Evolutionary conservation across 257 asterid genomes (phyloP).

Genomic region (Solanum phureja): DNA sequence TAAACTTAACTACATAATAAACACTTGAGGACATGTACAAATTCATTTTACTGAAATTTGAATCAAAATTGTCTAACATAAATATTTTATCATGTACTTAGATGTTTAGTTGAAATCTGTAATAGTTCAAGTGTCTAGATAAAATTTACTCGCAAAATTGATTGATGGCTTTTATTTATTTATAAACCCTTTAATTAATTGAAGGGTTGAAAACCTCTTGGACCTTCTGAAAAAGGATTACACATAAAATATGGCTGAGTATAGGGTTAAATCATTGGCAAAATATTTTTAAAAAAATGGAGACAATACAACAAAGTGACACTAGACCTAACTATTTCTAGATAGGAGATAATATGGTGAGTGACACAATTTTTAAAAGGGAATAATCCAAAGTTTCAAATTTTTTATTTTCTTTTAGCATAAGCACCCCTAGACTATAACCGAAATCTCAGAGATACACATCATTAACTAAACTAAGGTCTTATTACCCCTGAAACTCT

Average conservation of each 20-base stretch:
- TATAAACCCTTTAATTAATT: background rate
- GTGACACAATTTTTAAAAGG: background rate
- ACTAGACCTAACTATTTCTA: background rate
- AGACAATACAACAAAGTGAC: background rate
- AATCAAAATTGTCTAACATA: background rate
- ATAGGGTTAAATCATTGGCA: background rate
- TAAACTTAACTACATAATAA: background rate
- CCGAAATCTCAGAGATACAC: no score
- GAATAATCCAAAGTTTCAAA: background rate
- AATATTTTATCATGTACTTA: background rate
- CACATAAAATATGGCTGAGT: background rate
- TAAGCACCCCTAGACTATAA: no score
- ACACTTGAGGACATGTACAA: background rate
- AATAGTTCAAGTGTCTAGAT: background rate
- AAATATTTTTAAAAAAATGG: background rate
- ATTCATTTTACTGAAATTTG: background rate
- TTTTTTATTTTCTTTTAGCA: background rate
- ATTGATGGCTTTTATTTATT: background rate
- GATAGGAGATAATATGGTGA: background rate
- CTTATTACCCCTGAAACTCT: no score
- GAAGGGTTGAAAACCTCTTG: background rate
- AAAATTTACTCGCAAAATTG: background rate
- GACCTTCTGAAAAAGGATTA: background rate
- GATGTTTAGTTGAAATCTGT: background rate
- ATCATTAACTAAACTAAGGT: no score